Percentiles rank a stretch among this genome's conserved stretches.
phyloP scores from a whole-genome alignment of 208 protist species.

The Trypanosoma boissoni region DNA sequence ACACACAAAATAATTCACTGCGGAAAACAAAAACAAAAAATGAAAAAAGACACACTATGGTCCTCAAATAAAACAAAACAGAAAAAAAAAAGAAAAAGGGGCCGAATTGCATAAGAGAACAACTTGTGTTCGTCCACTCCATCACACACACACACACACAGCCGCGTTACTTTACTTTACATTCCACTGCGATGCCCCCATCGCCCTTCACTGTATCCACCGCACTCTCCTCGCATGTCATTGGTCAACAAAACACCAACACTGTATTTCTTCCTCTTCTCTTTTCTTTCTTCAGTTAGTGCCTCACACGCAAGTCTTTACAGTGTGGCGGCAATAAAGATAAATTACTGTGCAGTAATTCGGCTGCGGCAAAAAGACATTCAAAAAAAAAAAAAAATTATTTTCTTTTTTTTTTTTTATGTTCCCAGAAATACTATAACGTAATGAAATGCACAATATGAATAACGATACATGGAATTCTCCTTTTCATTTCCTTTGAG shows the following conservation, averaged over 20 bases:
- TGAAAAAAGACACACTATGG: slow-evolving; percentile 9
- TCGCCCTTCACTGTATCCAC: no score
- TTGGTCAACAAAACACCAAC: no score
- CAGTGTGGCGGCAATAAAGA: no score
- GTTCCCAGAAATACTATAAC: background rate
- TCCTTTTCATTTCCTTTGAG: background rate
- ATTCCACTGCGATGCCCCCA: no score
- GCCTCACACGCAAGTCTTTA: no score
- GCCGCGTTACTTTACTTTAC: no score
- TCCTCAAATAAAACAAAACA: slow-evolving; percentile 14
- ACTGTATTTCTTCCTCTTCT: no score
- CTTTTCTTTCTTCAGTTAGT: no score
- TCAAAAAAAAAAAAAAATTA: slow-evolving; percentile 1
- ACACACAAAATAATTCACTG: background rate
- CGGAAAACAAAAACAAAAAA: slow-evolving; percentile 1
- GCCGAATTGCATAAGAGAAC: background rate
- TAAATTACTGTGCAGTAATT: no score
- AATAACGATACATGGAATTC: no score
- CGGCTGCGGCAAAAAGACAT: background rate
- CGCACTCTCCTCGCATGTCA: no score
- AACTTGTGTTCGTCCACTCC: background rate
- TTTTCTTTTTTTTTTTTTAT: background rate
- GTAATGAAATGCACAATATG: no score
- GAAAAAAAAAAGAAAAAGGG: slow-evolving; percentile 17
- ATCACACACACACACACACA: slow-evolving; percentile 1